Evolutionary conservation across 23 red algal genomes (phyloP), one percentile per base, ranked within the genome.

Genomic region (Gracilaria domingensis): DNA sequence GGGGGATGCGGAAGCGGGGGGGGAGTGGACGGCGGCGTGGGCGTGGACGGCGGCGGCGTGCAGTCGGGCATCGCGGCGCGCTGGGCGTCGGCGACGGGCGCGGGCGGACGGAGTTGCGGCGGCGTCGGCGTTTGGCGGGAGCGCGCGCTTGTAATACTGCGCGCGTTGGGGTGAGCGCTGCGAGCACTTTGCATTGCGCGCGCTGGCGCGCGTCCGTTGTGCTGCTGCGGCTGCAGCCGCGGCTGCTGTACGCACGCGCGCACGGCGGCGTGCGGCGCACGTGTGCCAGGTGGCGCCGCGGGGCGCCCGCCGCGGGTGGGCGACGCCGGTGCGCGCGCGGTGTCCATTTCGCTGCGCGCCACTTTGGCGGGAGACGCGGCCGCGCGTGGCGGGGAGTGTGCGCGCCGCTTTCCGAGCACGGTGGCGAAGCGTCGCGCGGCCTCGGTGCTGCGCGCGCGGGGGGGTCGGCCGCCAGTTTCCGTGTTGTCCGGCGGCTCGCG

Each of bases 1-100:
- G 91, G 91, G 12, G 85, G 85, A 36, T 81, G 77, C 28, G 49
- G 55, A 0, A 81, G 48, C 17, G 77, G 77, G 0, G 77, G 51
- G 20, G 67, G 67, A 13, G 77, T 59, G 38, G 55, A 36, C 1
- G 77, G 77, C 9, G 77, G 77, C 25, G 55, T 56, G 48, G 77
- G 77, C 36, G 55, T 33, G 77, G 77, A 81, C 12, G 77, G 47
- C 25, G 51, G 12, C 16, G 77, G 38, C 6, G 77, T 38, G 14
- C 35, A 24, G 67, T 73, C 67, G 47, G 77, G 77, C 77, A 61
- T 59, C 8, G 38, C 51, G 77, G 77, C 18, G 47, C n/a, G 77
- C 49, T 47, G 18, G 48, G 35, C 2, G 75, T 25, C 3, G 37
- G 44, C 4, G 77, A 61, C 45, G 48, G 47, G 77, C 21, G 20